These are phyloP conservation scores for Puccinia novopanici DNA, from an alignment of 1,284 basidiomycete species.

Conservation along the genomic window DNA sequence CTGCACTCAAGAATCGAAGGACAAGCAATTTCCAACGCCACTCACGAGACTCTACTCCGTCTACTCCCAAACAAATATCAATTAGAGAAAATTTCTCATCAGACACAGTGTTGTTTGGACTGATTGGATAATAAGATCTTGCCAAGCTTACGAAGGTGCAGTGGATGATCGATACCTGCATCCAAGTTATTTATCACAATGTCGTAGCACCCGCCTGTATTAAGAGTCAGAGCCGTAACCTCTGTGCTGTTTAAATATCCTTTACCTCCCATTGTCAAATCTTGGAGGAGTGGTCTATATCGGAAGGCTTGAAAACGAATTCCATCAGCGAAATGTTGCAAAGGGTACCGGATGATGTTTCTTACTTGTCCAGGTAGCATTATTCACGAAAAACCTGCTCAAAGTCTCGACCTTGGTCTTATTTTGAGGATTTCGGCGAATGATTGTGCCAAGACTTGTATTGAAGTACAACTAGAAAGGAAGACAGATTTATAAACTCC, in stretches of 20 bases:
- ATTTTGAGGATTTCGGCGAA: constrained; percentile 34
- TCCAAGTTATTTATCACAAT: constrained; percentile 59
- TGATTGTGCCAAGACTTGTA: constrained; percentile 46
- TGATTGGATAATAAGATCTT: constrained; percentile 50
- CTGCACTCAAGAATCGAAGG: not conserved
- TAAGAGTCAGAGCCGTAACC: constrained; percentile 44
- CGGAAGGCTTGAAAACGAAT: constrained; percentile 26
- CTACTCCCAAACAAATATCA: constrained; percentile 15
- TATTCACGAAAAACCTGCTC: constrained; percentile 49
- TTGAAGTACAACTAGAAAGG: constrained; percentile 41
- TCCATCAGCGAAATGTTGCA: not conserved
- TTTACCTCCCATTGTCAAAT: constrained; percentile 31
- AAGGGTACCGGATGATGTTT: not conserved
- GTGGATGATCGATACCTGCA: constrained; percentile 58
- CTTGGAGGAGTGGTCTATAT: constrained; percentile 41
- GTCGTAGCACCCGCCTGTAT: constrained; percentile 36
- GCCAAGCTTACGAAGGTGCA: constrained; percentile 56
- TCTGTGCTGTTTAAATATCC: constrained; percentile 42
- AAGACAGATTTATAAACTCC: constrained; percentile 10
- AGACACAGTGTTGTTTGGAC: not conserved
- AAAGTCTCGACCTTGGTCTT: constrained; percentile 41
- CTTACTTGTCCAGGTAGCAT: constrained; percentile 51
- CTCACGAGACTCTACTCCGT: constrained; percentile 50
- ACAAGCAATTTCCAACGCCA: not conserved
- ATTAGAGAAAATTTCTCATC: constrained; percentile 10